Percentiles rank a stretch among this genome's conserved stretches.
These are phyloP conservation scores for Aspergillus tamarii DNA, from an alignment of 2,329 filamentous ascomycete species.

Conservation along the genomic window DNA sequence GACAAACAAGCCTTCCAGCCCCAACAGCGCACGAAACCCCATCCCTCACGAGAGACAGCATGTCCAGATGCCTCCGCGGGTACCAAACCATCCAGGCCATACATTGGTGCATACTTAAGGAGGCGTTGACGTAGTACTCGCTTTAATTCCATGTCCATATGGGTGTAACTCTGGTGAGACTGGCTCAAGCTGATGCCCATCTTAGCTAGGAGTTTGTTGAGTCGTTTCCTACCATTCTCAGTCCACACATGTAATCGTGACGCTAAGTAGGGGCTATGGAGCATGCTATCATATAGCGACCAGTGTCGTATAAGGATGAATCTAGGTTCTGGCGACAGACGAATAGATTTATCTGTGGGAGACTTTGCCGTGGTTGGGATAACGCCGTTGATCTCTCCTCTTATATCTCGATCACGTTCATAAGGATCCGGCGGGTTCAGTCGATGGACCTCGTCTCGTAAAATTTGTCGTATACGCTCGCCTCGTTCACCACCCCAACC, in stretches of 20 bases:
- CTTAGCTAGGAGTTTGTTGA: constrained; percentile 94
- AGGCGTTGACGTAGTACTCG: constrained; percentile 81
- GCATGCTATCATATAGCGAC: constrained; percentile 98
- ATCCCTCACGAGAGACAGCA: constrained; percentile 80
- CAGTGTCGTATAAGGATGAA: constrained; percentile 93
- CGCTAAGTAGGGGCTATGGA: constrained; percentile 93
- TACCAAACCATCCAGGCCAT: constrained; percentile 91
- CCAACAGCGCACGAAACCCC: constrained; percentile 97
- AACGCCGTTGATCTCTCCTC: constrained; percentile 72
- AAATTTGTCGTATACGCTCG: constrained; percentile 78
- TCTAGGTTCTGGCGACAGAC: constrained; percentile 88
- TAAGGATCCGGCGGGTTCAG: constrained; percentile 76
- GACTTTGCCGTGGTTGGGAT: constrained; percentile 87
- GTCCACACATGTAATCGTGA: constrained; percentile 93
- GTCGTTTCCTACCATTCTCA: constrained; percentile 80
- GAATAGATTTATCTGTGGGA: constrained; percentile 88
- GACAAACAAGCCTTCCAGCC: constrained; percentile 94
- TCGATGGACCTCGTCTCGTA: constrained; percentile 91
- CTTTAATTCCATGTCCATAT: constrained; percentile 98
- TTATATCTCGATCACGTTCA: constrained; percentile 62
- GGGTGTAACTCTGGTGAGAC: constrained; percentile 92
- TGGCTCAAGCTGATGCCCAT: constrained; percentile 96
- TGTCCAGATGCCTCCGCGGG: constrained; percentile 74
- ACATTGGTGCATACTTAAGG: constrained; percentile 87
- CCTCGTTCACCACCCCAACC: constrained; percentile 84